These are phyloP conservation scores for Tolypocladium pustulatum DNA, from an alignment of 2,329 filamentous ascomycete species.

Conservation along the genomic window DNA sequence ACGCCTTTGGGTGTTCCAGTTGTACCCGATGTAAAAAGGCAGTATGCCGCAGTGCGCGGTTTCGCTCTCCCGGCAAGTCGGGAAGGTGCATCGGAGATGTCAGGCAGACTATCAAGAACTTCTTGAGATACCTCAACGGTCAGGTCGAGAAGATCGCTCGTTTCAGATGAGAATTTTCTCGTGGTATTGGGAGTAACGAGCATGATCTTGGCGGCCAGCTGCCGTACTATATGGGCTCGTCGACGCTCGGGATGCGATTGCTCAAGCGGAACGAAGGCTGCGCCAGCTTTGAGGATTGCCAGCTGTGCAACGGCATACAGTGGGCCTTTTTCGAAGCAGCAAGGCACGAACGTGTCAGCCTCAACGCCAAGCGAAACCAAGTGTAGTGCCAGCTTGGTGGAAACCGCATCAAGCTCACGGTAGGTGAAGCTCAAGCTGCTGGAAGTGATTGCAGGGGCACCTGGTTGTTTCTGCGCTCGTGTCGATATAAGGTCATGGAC, in stretches of 20 bases:
- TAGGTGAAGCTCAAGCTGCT: background rate
- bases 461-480: background rate
- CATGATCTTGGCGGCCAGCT: background rate
- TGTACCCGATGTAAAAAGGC: slow-evolving; percentile 9
- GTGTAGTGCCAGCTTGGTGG: background rate
- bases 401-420: background rate
- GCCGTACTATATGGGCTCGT: background rate
- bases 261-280: background rate
- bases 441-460: background rate
- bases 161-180: background rate
- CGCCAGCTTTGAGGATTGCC: background rate
- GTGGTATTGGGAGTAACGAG: background rate
- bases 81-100: background rate
- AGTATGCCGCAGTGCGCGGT: background rate
- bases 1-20: slow-evolving; percentile 11
- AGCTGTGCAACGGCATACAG: background rate
- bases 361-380: background rate
- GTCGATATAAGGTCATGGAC: background rate
- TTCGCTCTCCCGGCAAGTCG: background rate
- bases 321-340: background rate
- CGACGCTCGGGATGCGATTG: background rate
- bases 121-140: background rate
- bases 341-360: background rate
- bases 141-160: background rate
- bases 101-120: background rate